Conservation (phyloP, 2,329 filamentous ascomycete genomes). For the Cryoendolithus antarcticus region DNA sequence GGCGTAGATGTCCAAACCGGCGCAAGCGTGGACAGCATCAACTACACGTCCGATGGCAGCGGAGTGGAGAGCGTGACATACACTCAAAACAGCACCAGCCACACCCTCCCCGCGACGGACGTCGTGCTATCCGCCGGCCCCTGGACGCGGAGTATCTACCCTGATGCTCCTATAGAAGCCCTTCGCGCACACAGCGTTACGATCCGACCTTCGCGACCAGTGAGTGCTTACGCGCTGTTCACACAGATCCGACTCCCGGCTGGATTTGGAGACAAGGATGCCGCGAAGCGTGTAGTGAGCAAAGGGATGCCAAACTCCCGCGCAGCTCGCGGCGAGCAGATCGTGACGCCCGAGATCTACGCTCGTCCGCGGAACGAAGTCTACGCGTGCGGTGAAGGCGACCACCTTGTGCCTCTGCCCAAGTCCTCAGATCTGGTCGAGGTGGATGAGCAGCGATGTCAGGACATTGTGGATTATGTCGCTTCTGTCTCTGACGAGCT, state of each 20-base stretch:
- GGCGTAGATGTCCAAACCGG: conserved; percentile 50
- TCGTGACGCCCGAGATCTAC: conserved; percentile 84
- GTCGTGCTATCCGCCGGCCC: conserved; percentile 50
- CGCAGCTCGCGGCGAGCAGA: conserved; percentile 44
- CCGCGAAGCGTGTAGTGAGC: conserved; percentile 28
- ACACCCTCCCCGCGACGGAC: conserved; percentile 43
- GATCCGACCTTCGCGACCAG: conserved; percentile 44
- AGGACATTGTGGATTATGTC: conserved; percentile 76
- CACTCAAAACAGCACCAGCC: conserved; percentile 36
- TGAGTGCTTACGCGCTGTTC: conserved; percentile 69
- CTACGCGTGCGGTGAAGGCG: conserved; percentile 89
- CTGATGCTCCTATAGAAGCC: conserved; percentile 44
- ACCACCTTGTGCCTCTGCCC: conserved; percentile 62
- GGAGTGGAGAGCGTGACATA: conserved; percentile 54
- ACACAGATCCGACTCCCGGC: conserved; percentile 67
- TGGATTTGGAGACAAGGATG: conserved; percentile 40
- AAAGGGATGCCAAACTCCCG: conserved; percentile 13
- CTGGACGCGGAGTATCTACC: conserved; percentile 45
- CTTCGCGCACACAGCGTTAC: conserved; percentile 53
- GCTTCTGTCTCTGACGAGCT: conserved; percentile 41
- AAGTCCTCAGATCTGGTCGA: conserved; percentile 62
- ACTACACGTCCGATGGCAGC: conserved; percentile 32
- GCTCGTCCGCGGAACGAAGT: conserved; percentile 78
- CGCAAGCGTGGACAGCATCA: conserved; percentile 54
- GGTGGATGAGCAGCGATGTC: conserved; percentile 63